Percentiles rank a stretch among this genome's conserved stretches.
These are phyloP conservation scores for Pleurotus eryngii DNA, from an alignment of 768 basidiomycete genomes.

Conservation along the genomic window DNA sequence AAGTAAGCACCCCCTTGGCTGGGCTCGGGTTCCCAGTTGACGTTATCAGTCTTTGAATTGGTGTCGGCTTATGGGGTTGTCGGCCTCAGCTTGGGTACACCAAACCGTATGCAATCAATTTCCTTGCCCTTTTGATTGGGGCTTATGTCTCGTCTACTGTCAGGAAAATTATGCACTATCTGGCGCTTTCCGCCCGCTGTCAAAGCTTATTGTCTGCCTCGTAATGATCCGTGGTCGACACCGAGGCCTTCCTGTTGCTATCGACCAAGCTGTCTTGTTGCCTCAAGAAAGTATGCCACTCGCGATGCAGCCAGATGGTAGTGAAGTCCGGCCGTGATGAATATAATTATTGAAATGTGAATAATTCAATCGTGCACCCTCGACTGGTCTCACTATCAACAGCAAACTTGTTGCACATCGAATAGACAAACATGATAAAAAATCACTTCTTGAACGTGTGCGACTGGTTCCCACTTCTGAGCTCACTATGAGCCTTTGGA, in stretches of 20 bases:
- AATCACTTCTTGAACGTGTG: conserved; percentile 56
- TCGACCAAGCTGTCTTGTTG: background rate
- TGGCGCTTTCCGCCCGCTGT: conserved; percentile 73
- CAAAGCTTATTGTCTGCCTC: conserved; percentile 79
- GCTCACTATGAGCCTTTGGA: conserved; percentile 60
- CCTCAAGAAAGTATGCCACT: background rate
- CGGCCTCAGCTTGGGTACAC: conserved; percentile 85
- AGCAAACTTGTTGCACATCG: too few species aligned
- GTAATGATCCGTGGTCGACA: conserved; percentile 64
- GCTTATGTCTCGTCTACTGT: background rate
- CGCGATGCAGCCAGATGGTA: too few species aligned
- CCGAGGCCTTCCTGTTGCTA: conserved; percentile 1
- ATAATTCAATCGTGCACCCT: too few species aligned
- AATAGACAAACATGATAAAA: too few species aligned
- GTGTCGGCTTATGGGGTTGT: conserved; percentile 87
- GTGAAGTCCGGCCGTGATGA: too few species aligned
- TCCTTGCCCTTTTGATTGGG: conserved; percentile 4
- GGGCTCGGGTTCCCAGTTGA: background rate
- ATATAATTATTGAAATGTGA: too few species aligned
- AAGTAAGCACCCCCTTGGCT: conserved; percentile 35
- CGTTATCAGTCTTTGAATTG: conserved; percentile 70
- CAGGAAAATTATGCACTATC: conserved; percentile 80
- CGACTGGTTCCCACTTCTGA: conserved; percentile 69
- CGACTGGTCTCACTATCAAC: too few species aligned
- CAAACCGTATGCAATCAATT: conserved; percentile 41